Evolutionary conservation across 2,329 filamentous ascomycete genomes (phyloP).

Genomic region (Mycosphaerelloides madeirae): DNA sequence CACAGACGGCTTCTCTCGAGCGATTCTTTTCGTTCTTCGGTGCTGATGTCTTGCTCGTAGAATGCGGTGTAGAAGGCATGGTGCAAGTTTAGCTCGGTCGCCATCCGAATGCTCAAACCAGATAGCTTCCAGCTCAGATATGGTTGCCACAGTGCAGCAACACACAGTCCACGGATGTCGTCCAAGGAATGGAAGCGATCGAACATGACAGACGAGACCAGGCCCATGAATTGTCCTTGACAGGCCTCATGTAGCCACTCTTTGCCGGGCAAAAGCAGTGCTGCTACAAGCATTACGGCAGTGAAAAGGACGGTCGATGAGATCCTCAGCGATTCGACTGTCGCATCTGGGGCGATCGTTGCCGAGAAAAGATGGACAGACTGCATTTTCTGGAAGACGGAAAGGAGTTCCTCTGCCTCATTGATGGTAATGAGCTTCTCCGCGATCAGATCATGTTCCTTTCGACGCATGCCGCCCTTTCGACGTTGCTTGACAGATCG

Average conservation of each 20-base stretch:
- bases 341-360: constrained; percentile 4
- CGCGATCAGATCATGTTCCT: constrained; percentile 8
- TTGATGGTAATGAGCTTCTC: constrained; percentile 1
- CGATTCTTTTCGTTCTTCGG: constrained; percentile 18
- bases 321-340: constrained; percentile 3
- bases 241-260: constrained; percentile 6
- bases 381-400: constrained; percentile 5
- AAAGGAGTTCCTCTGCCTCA: constrained; percentile 8
- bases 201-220: constrained; percentile 33
- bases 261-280: constrained; percentile 5
- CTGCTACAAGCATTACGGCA: constrained; percentile 9
- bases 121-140: constrained; percentile 40
- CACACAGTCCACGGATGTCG: constrained; percentile 34
- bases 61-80: constrained; percentile 27
- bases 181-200: constrained; percentile 36
- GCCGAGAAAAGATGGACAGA: constrained; percentile 9
- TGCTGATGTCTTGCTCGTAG: constrained; percentile 32
- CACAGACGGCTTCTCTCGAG: constrained; percentile 36
- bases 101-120: constrained; percentile 37
- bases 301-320: constrained; percentile 13
- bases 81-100: constrained; percentile 39
- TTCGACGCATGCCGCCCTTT: constrained; percentile 9
- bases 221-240: constrained; percentile 12
- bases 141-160: constrained; percentile 39
- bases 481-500: constrained; percentile 11